Percentiles rank a stretch among this genome's conserved stretches.
These are phyloP conservation scores for Chamaecrista fasciculata DNA, from an alignment of 306 rosid genomes.

Conservation along the genomic window DNA sequence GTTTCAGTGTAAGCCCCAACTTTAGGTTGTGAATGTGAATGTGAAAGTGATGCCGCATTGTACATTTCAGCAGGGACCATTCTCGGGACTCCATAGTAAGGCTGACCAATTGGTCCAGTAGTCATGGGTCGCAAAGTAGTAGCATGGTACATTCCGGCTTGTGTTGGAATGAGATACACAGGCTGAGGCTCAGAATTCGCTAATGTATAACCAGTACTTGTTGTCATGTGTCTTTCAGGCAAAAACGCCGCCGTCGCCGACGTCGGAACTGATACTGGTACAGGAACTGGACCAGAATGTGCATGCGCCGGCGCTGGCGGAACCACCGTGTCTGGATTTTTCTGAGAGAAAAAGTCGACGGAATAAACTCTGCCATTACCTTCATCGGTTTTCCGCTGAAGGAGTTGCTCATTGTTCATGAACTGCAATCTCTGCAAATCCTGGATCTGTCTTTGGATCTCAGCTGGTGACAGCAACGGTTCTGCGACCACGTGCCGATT, in stretches of 20 bases:
- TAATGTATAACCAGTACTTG: constrained; percentile 42
- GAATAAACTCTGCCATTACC: constrained; percentile 37
- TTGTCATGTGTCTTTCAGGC: constrained; percentile 48
- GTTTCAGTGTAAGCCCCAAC: constrained; percentile 35
- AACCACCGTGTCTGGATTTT: constrained; percentile 40
- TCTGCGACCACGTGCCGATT: constrained; percentile 41
- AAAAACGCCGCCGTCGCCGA: constrained; percentile 35
- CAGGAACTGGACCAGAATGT: constrained; percentile 29
- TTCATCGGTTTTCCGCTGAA: constrained; percentile 49
- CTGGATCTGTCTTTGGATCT: constrained; percentile 56
- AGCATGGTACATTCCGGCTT: constrained; percentile 61
- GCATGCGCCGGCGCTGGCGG: constrained; percentile 30
- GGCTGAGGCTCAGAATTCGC: constrained; percentile 46
- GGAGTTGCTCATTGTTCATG: constrained; percentile 39
- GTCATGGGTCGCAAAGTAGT: constrained; percentile 42
- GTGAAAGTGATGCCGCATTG: constrained; percentile 36
- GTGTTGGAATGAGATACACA: constrained; percentile 61
- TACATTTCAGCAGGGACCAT: constrained; percentile 40
- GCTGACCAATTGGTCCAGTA: constrained; percentile 51
- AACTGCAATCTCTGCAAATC: constrained; percentile 56
- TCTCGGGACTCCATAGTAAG: constrained; percentile 56
- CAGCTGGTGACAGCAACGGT: constrained; percentile 36
- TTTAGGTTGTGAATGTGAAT: constrained; percentile 32
- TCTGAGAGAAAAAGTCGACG: constrained; percentile 45
- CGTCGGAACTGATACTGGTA: constrained; percentile 32